These are phyloP conservation scores for Fraxinus anomala DNA, from an alignment of 257 asterid genomes.

Conservation along the genomic window DNA sequence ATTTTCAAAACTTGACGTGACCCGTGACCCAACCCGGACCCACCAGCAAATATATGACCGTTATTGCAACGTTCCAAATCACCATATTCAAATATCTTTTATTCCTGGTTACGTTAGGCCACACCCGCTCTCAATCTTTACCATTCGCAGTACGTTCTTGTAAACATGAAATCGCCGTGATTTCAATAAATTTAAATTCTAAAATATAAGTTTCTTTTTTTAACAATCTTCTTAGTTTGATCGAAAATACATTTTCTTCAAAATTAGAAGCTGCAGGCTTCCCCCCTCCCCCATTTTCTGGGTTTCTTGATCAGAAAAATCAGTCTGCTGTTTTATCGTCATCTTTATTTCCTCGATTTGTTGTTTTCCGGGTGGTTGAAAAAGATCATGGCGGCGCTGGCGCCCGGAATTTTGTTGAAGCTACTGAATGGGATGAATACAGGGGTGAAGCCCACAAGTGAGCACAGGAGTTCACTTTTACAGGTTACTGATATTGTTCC, in stretches of 20 bases:
- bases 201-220: not conserved
- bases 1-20: not conserved
- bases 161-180: not conserved
- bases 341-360: not conserved
- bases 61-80: conserved; percentile 40
- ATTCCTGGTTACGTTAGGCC: conserved; percentile 4
- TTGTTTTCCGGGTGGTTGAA: not conserved
- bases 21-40: conserved; percentile 5
- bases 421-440: conserved; percentile 70
- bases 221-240: not conserved
- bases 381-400: conserved; percentile 64
- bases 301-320: not conserved
- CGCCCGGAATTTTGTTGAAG: conserved; percentile 85
- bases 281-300: not conserved
- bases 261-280: not conserved
- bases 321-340: not conserved
- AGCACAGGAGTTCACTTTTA: conserved; percentile 73
- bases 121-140: not conserved
- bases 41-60: conserved; percentile 17
- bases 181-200: not conserved
- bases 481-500: conserved; percentile 93
- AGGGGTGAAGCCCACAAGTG: conserved; percentile 75
- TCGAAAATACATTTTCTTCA: not conserved
- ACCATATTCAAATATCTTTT: conserved; percentile 15
- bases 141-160: not conserved